A percentile compares a stretch with the other conserved stretches of the same genome.
Evolutionary conservation across 805 yeast species (phyloP).

Genomic region (Cephaloascus fragrans): DNA sequence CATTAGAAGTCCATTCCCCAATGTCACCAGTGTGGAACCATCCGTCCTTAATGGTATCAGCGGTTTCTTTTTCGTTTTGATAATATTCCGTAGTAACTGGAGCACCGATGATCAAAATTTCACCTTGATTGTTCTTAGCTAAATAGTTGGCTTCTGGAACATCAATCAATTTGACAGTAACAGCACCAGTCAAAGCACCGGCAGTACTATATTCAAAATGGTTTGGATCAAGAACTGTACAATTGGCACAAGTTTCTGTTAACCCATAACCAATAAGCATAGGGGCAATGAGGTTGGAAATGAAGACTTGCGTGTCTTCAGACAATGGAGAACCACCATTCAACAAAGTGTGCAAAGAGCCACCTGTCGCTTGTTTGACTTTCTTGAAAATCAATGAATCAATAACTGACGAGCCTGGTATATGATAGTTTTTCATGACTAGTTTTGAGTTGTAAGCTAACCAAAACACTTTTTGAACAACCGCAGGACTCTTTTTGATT

Average conservation of each 20-base stretch:
- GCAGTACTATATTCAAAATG: conserved; percentile 66
- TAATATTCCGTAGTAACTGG: conserved; percentile 71
- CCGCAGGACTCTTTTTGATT: conserved; percentile 52
- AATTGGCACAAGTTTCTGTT: conserved; percentile 92
- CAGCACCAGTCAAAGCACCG: conserved; percentile 75
- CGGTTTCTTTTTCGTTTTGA: conserved; percentile 75
- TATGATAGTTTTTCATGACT: conserved; percentile 48
- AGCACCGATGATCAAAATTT: conserved; percentile 70
- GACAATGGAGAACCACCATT: conserved; percentile 94
- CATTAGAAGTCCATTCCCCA: conserved; percentile 82
- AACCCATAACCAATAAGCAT: conserved; percentile 93
- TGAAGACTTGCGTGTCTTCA: conserved; percentile 69
- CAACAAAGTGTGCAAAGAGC: conserved; percentile 58
- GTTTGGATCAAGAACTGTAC: conserved; percentile 56
- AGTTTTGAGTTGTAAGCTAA: conserved; percentile 67
- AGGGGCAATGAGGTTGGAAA: conserved; percentile 69
- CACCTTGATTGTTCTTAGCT: conserved; percentile 91
- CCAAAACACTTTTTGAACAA: conserved; percentile 83
- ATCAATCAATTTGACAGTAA: conserved; percentile 83
- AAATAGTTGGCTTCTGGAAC: conserved; percentile 86
- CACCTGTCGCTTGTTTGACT: conserved; percentile 93
- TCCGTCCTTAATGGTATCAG: conserved; percentile 63
- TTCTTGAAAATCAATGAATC: conserved; percentile 76
- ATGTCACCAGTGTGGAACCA: conserved; percentile 98
- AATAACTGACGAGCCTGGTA: conserved; percentile 67